Base-by-base conservation (phyloP, 441 rosid genomes). In the Theobroma grandiflorum region DNA sequence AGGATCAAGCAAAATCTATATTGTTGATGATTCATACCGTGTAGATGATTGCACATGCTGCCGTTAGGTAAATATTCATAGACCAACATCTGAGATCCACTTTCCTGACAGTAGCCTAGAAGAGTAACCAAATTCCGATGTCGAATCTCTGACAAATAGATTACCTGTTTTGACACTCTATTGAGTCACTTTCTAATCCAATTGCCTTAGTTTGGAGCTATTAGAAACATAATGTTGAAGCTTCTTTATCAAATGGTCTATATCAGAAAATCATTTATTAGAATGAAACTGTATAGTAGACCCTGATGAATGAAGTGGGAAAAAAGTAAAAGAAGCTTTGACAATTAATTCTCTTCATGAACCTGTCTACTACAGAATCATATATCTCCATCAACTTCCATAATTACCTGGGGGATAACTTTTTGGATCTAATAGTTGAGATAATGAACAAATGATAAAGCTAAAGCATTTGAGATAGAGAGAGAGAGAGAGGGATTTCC, bases 21-120 rank as follows among this genome's bases (percentile, higher is more conserved):
- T 57, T 65, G 43, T 16, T 37, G 66, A 47, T 52, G 64, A 74
- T 2, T 78, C 87, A 33, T 90, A 90, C 96, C 91, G 33, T 83
- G 86, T 11, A 91, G 82, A 80, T 87, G 91, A 83, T 85, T 85
- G 89, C 83, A 77, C 61, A 93, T 76, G 87, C 83, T 91, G 63
- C 90, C 94, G 66, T 89, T 90, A 31, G 92, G 88, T 81, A 93
- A 38, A 82, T 85, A 87, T 50, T 93, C 97, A 66, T 84, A 89
- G 22, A 91, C 85, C 57, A 91, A 69, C 82, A 91, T 87, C 80
- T 91, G 94, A 16, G 63, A 74, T 65, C 87, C 92, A 71, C 82
- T 75, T 79, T 87, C 93, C 31, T 87, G 86, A 80, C 93, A 91
- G 84, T 87, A 88, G 43, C 95, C 95, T 4, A 90, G 80, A 74